Conservation (phyloP, 139 green algal genomes). For the Micractinium conductrix region DNA sequence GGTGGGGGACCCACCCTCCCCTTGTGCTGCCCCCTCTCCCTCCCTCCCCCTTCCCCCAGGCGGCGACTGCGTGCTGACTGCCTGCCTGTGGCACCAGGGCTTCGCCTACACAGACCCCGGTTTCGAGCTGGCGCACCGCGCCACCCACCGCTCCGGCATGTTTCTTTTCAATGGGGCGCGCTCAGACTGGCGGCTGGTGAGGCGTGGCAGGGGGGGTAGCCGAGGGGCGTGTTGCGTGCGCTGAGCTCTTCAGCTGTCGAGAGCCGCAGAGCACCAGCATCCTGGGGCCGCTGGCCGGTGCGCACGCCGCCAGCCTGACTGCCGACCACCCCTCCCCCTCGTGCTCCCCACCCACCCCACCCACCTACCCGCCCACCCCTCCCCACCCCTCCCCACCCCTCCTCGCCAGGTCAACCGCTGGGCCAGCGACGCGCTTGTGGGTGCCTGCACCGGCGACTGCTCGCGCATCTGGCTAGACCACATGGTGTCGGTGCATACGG, state of each 20-base stretch:
- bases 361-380: too few relatives aligned
- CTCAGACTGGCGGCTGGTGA: neutral
- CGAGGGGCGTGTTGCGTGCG: too few relatives aligned
- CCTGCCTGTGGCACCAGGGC: neutral
- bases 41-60: neutral
- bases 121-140: neutral
- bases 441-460: constrained; percentile 1
- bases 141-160: neutral
- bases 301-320: too few relatives aligned
- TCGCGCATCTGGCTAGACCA: constrained; percentile 1
- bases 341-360: too few relatives aligned
- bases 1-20: too few relatives aligned
- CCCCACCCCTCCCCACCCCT: neutral
- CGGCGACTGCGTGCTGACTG: constrained; percentile 3
- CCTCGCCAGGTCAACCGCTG: neutral
- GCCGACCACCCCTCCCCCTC: too few relatives aligned
- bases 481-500: constrained; percentile 12
- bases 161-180: neutral
- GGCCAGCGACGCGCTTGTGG: neutral
- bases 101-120: neutral
- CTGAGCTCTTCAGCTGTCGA: too few relatives aligned
- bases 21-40: too few relatives aligned
- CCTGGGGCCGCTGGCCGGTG: too few relatives aligned
- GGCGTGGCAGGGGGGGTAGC: too few relatives aligned
- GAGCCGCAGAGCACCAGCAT: too few relatives aligned